Base-by-base conservation (phyloP, 2,329 filamentous ascomycete species). In the Nemania diffusa region DNA sequence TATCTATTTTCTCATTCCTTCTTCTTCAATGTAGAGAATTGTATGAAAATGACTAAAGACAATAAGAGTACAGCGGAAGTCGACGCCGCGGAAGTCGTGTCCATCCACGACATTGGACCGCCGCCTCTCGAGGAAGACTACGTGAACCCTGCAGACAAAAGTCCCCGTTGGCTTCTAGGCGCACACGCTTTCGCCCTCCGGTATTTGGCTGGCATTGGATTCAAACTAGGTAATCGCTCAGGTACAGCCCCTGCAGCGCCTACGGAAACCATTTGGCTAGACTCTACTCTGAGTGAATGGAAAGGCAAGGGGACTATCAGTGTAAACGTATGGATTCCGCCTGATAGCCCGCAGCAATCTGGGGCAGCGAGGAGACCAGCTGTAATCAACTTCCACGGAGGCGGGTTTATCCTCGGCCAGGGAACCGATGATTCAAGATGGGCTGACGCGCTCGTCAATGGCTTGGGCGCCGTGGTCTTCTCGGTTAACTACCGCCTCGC, bases 401-500 rank as follows among this genome's bases (percentile, higher is more conserved):
- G 89, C 34, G 89, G 89, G 5, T 91, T 90, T 78, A 86, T 88
- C 11, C 79, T 90, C 22, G 89, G 89, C 11, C 82, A 84, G 55
- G 87, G 84, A 3, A 90, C 87, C 6, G 87, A 91, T 73, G 89
- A 91, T 72, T 84, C 87, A 17, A 82, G 86, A 50, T 91, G 88
- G 84, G 86, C 84, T 3, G 80, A 83, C 2, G 78, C 82, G 15
- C 84, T 88, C 17, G 79, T 86, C 61, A 77, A 82, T 20, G 78
- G 81, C 0, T 78, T 87, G 7, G 83, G 87, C 58, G 88, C 86
- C 27, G 81, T 91, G 24, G 84, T 90, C 62, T 85, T 91, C 69
- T 87, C 84, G 1, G 87, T 91, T 66, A 88, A 90, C 75, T 92
- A 92, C 74, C 85, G 90, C 17, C 83, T 91, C 1, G 88, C 89